These are phyloP conservation scores for Neoconidiobolus thromboides DNA, from an alignment of 371 early-diverging fungal genomes.

Conservation along the genomic window DNA sequence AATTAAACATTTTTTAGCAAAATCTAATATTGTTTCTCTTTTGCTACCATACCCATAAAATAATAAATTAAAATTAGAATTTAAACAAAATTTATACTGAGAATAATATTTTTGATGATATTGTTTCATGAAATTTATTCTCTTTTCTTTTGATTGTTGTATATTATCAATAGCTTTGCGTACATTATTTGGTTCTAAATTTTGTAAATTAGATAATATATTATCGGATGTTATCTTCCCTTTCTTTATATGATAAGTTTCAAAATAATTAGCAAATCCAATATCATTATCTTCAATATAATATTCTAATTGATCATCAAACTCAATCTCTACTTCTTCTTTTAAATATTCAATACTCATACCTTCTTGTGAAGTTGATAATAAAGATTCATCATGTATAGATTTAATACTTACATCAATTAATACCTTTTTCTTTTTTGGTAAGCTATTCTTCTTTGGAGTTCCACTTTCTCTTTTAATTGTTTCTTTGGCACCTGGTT, in stretches of 20 bases:
- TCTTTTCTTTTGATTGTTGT: background rate
- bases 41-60: conserved; percentile 9
- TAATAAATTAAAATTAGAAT: conserved; percentile 4
- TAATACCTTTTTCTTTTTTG: too few species aligned
- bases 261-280: too few species aligned
- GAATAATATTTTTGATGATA: background rate
- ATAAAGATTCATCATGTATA: too few species aligned
- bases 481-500: too few species aligned
- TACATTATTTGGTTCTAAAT: background rate
- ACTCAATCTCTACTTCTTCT: too few species aligned
- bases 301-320: too few species aligned
- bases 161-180: background rate
- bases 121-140: background rate
- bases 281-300: too few species aligned
- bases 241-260: background rate
- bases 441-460: too few species aligned
- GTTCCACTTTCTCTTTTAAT: too few species aligned
- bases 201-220: background rate
- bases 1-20: background rate
- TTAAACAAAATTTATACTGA: conserved; percentile 6
- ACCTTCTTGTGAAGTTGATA: too few species aligned
- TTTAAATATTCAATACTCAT: too few species aligned
- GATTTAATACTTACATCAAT: too few species aligned
- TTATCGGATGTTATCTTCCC: conserved; percentile 2
- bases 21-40: background rate